Base-by-base conservation (phyloP, 1,284 basidiomycete genomes). In the Schizophyllum amplum region DNA sequence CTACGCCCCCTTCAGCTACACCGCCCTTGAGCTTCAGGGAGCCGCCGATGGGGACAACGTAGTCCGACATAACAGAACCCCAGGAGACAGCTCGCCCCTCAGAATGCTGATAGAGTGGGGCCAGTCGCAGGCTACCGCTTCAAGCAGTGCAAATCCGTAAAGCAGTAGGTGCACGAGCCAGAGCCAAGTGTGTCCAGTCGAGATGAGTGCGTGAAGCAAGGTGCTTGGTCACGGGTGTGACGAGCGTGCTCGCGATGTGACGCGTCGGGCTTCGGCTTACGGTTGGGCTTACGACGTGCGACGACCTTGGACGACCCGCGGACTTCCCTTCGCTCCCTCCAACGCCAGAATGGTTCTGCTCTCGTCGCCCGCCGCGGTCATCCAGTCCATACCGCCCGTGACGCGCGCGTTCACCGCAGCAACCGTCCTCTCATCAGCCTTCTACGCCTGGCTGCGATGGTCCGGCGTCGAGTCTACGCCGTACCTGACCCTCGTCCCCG, bases 11-110 rank as follows among this genome's bases (percentile, higher is more conserved):
- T 62, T 87, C 87, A 42, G 75, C 78, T 42, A 86, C 83, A 52
- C 90, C 87, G 33, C 88, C 86, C 74, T 95, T 96, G 70, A 96
- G 80, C 73, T 94, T 96, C 68, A 96, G 85, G 62, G 89, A 85
- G 66, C 94, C 93, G 51, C 92, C 90, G 51, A 92, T 86, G 67
- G 84, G 85, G 72, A 90, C 79, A 73, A 91, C 84, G 73, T 96
- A 96, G 70, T 92, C 92, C 24, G 48, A 50, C 21, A 42, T 42
- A 13, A 42, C 33, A 13, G 33, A 42, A 42, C 33, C 2, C 33
- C 17, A 17, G 33, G 17, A 42, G 33, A 9, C 33, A 42, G 7
- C 2, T 42, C 17, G 7, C 13, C 33, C 33, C 33, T 3, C 33
- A 42, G 33, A 13, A 9, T 42, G 11, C 27, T 33, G 27, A n/a